Conservation (phyloP, 2,329 filamentous ascomycete species). For the Alternaria ethzedia region DNA sequence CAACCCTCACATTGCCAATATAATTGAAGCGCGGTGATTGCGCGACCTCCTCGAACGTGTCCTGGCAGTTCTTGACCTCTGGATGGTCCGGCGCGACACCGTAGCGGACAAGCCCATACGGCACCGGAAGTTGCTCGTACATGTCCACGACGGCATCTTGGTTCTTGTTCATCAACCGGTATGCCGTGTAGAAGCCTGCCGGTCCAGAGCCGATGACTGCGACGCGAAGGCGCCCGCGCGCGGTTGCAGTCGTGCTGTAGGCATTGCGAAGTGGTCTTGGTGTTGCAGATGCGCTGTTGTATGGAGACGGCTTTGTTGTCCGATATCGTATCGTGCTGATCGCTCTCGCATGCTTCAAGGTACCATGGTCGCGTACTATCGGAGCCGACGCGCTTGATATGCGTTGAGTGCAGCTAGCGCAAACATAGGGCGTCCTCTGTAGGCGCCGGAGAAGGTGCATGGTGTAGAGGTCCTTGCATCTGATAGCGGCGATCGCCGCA, state of each 20-base stretch:
- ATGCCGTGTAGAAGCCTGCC: constrained; percentile 93
- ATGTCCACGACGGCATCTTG: constrained; percentile 81
- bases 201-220: constrained; percentile 93
- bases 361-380: neutral
- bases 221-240: constrained; percentile 69
- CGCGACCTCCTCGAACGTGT: constrained; percentile 90
- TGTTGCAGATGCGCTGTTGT: neutral
- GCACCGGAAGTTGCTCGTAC: constrained; percentile 93
- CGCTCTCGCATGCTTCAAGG: constrained; percentile 2
- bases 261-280: constrained; percentile 16
- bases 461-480: constrained; percentile 19
- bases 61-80: constrained; percentile 98
- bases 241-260: constrained; percentile 29
- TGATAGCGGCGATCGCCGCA: constrained; percentile 12
- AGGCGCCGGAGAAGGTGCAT: constrained; percentile 31
- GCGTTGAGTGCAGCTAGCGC: constrained; percentile 36
- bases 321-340: constrained; percentile 8
- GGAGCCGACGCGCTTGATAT: constrained; percentile 7
- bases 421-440: constrained; percentile 25
- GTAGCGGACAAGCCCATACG: constrained; percentile 89
- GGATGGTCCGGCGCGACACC: constrained; percentile 98
- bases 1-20: constrained; percentile 85
- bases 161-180: constrained; percentile 79
- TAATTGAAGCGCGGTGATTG: constrained; percentile 84
- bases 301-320: constrained; percentile 10